These are phyloP conservation scores for Lachnellula suecica DNA, from an alignment of 2,329 filamentous ascomycete species.

Conservation along the genomic window DNA sequence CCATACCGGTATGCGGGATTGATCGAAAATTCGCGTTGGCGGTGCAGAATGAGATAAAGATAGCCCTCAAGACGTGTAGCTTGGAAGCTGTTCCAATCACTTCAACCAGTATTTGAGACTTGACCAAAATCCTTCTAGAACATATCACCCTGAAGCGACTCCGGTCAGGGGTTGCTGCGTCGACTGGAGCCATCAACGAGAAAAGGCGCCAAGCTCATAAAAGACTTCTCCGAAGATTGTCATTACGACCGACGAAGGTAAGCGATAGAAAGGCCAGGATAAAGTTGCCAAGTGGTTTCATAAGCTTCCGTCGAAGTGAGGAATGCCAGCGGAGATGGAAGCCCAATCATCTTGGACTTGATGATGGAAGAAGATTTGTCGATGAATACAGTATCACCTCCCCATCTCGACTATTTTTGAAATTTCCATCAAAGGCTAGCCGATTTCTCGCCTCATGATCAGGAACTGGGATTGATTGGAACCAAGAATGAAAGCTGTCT, in stretches of 20 bases:
- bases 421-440: constrained; percentile 1
- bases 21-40: too few relatives aligned
- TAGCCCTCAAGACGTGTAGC: too few relatives aligned
- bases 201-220: constrained; percentile 1
- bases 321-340: not conserved
- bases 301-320: constrained; percentile 8
- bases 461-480: constrained; percentile 5
- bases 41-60: too few relatives aligned
- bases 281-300: constrained; percentile 5
- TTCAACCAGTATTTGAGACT: too few relatives aligned
- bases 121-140: too few relatives aligned
- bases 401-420: constrained; percentile 6
- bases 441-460: constrained; percentile 4
- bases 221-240: constrained; percentile 3
- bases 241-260: constrained; percentile 10
- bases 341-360: constrained; percentile 5
- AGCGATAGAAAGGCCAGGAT: not conserved
- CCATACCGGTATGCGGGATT: too few relatives aligned
- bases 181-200: constrained; percentile 7
- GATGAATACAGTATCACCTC: constrained; percentile 9
- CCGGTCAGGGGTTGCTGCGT: not conserved
- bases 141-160: not conserved
- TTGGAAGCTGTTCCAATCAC: too few relatives aligned
- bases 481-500: constrained; percentile 11
- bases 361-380: constrained; percentile 15